A percentile compares a stretch with the other conserved stretches of the same genome.
These are phyloP conservation scores for Terfezia boudieri DNA, from an alignment of 495 filamentous ascomycete genomes.

Conservation along the genomic window DNA sequence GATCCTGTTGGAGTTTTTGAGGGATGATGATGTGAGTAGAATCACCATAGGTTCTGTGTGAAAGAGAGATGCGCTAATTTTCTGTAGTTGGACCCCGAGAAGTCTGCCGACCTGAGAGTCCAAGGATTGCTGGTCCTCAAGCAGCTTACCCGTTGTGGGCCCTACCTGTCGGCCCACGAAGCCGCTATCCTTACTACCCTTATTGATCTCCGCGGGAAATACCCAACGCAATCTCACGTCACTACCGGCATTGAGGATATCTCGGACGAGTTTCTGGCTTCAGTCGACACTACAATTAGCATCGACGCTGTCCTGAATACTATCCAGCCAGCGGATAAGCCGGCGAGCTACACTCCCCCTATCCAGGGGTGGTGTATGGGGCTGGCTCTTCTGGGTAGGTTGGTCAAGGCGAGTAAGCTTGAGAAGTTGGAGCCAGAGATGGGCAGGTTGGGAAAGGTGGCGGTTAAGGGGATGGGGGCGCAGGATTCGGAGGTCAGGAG, in stretches of 20 bases:
- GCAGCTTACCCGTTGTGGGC: slow-evolving; percentile 44
- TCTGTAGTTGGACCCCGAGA: slow-evolving; percentile 25
- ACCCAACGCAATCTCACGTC: slow-evolving; percentile 28
- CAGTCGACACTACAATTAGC: slow-evolving; percentile 25
- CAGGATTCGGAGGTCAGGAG: slow-evolving; percentile 57
- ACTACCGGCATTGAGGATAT: slow-evolving; percentile 36
- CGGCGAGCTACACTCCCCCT: slow-evolving; percentile 18
- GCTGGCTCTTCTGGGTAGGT: slow-evolving; percentile 10
- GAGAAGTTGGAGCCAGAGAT: slow-evolving; percentile 11
- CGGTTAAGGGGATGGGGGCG: slow-evolving; percentile 34
- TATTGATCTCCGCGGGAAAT: slow-evolving; percentile 17
- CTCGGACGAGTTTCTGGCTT: slow-evolving; percentile 28
- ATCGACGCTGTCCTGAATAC: slow-evolving; percentile 31
- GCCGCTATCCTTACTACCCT: slow-evolving; percentile 25
- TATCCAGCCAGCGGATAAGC: slow-evolving; percentile 20
- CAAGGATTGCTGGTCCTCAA: slow-evolving; percentile 66
- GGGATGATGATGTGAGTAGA: slow-evolving; percentile 21
- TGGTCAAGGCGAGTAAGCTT: slow-evolving; percentile 11
- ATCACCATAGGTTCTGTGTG: not conserved
- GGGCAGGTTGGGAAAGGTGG: slow-evolving; percentile 9
- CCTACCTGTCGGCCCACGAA: slow-evolving; percentile 43
- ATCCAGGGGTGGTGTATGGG: slow-evolving; percentile 21
- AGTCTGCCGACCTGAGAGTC: slow-evolving; percentile 53
- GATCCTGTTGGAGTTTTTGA: slow-evolving; percentile 54
- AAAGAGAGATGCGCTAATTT: slow-evolving; percentile 16